Conservation (phyloP, 495 filamentous ascomycete genomes). For the Xanthoparmelia taractica region DNA sequence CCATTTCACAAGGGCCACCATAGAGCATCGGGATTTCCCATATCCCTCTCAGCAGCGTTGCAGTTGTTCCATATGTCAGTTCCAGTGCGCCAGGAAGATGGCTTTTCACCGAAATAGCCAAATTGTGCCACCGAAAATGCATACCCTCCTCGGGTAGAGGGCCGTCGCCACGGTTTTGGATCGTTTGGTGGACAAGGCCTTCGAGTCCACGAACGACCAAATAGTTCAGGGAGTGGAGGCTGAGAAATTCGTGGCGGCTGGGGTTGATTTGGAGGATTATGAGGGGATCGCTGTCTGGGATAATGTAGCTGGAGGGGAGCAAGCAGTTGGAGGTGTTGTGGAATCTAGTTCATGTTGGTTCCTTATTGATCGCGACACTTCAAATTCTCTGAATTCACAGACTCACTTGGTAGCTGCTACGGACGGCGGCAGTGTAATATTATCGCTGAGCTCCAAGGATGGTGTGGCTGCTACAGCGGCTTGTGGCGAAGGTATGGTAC, state of each 20-base stretch:
- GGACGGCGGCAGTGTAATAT: neutral
- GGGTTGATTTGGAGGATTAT: neutral
- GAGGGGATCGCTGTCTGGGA: neutral
- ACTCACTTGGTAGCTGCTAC: neutral
- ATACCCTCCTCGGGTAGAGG: neutral
- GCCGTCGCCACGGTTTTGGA: neutral
- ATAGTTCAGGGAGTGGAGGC: neutral
- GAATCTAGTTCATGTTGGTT: neutral
- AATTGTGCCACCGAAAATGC: neutral
- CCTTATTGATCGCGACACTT: neutral
- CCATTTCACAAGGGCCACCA: neutral
- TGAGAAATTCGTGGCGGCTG: neutral
- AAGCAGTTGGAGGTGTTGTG: neutral
- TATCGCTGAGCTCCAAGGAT: neutral
- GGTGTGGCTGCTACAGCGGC: neutral
- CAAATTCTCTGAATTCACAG: too few relatives aligned
- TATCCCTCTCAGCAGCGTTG: neutral
- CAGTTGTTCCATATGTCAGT: neutral
- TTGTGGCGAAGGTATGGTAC: neutral
- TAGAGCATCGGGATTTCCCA: neutral
- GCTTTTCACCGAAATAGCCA: neutral
- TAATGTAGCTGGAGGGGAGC: neutral
- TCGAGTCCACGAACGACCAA: neutral
- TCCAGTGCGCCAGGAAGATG: neutral
- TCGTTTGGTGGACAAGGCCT: neutral